Conservation (phyloP, 345 rosid species). For the Adansonia digitata region DNA sequence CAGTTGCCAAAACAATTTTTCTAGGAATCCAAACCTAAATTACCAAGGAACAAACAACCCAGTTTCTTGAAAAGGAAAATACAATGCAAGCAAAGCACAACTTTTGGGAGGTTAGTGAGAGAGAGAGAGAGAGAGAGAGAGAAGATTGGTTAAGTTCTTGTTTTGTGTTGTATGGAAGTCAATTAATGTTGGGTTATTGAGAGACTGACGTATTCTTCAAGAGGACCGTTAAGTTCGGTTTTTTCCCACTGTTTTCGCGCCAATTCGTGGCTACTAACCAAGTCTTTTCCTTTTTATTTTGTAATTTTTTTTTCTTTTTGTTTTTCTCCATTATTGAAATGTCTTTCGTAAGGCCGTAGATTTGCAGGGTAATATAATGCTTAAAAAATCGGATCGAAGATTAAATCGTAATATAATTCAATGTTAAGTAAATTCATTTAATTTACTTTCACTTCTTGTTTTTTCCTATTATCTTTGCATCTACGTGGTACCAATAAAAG, state of each 20-base stretch:
- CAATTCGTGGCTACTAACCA: constrained; percentile 69
- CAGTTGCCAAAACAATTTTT: no score
- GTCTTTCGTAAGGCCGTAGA: no score
- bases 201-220: constrained; percentile 50
- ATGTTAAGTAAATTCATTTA: no score
- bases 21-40: no score
- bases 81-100: not conserved
- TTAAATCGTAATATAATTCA: no score
- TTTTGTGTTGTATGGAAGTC: constrained; percentile 18
- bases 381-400: no score
- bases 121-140: constrained; percentile 15
- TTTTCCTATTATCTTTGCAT: no score
- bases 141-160: constrained; percentile 18
- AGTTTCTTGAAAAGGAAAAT: constrained; percentile 6
- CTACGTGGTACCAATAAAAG: no score
- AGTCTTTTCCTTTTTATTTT: constrained; percentile 27
- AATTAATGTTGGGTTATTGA: constrained; percentile 23
- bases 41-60: not conserved
- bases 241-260: constrained; percentile 63
- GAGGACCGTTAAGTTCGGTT: constrained; percentile 50
- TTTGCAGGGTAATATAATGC: no score
- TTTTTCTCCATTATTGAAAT: no score
- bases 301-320: no score
- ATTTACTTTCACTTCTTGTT: no score
- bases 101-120: constrained; percentile 4